Evolutionary conservation across 2,329 filamentous ascomycete species (phyloP), one percentile per base, ranked within the genome.

Genomic region (Lasiodiplodia sp.): DNA sequence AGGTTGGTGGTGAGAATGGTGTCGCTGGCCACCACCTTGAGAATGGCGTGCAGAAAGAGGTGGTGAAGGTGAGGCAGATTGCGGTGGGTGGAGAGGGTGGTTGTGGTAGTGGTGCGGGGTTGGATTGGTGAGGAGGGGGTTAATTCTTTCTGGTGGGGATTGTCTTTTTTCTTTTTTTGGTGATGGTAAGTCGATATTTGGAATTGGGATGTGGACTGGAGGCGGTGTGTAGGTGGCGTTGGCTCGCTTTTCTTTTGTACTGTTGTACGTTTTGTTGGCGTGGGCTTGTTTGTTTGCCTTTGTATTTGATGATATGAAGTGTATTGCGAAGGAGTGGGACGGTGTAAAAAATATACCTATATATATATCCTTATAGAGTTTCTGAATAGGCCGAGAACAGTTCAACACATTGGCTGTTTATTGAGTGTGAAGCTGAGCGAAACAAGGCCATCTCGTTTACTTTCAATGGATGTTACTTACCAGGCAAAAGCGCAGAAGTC

Each of bases 21-120:
- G 28, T 28, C 4, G 28, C 5, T 1, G 5, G 28, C 7, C 28
- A 81, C 67, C 83, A 85, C 74, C 72, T 86, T 44, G 75, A 79
- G 34, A 76, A 78, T 40, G 83, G 83, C 1, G 62, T 82, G 58
- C 4, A 28, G 28, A 83, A 83, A 1, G 80, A 82, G 72, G 76
- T 79, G 68, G 79, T 71, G 3, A 83, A 81, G 72, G 83, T 82
- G 25, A 75, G 74, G 25, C 76, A 76, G 70, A 84, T 85, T 69
- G 73, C 84, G 49, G 81, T 81, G 52, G 83, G 83, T 51, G 83
- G 81, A 0, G 83, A 84, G 73, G 75, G 80, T 34, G 81, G 79
- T 1, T 28, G 28, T 1, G 75, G 76, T 49, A 79, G 75, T 4
- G 80, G 82, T 28, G 5, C 1, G 5, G 28, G 28, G 0, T 73